Base-by-base conservation (phyloP, 257 asterid genomes). In the Solanum clarkiae region DNA sequence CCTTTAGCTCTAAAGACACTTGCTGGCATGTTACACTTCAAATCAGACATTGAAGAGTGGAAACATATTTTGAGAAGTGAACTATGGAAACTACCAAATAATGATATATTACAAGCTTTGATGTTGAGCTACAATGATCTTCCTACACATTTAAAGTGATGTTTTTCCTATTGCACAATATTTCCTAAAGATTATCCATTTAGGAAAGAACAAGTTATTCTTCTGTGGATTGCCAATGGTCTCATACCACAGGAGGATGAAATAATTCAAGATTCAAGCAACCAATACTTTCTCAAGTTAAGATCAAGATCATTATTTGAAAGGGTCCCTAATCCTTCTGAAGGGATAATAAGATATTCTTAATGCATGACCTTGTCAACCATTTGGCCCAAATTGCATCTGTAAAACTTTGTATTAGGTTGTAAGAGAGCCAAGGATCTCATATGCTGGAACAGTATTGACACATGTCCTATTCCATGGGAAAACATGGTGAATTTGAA, bases 401-500 rank as follows among this genome's bases (percentile, higher is more conserved):
- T 56, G 17, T 22, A 56, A 56, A 56, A 56, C 24, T 56, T 56
- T 60, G 68, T 60, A n/a, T 60, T 5, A 56, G 62, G 22, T 56
- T 56, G 22, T 11, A 56, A 56, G 62, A 56, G 62, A 56, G 11
- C 22, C 11, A 17, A 56, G 62, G 62, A 56, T 17, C 62, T 0
- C 60, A 17, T 55, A 16, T 55, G 60, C 5, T 55, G n/a, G 60
- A 55, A 16, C 6, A 7, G 16, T 6, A n/a, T 16, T 10, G 10
- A 4, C 60, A 55, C 3, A 16, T 55, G 8, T 55, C 60, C 2
- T 55, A 55, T 55, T 55, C 22, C 0, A 55, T 1, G 10, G 60
- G 22, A 55, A 0, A 55, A 0, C 4, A 16, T 16, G 60, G n/a
- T 7, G 60, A 16, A 0, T 55, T 55, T 55, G 60, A 55, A n/a